Base-by-base conservation (phyloP, 2,329 filamentous ascomycete genomes). In the Nannizziopsis barbatae region DNA sequence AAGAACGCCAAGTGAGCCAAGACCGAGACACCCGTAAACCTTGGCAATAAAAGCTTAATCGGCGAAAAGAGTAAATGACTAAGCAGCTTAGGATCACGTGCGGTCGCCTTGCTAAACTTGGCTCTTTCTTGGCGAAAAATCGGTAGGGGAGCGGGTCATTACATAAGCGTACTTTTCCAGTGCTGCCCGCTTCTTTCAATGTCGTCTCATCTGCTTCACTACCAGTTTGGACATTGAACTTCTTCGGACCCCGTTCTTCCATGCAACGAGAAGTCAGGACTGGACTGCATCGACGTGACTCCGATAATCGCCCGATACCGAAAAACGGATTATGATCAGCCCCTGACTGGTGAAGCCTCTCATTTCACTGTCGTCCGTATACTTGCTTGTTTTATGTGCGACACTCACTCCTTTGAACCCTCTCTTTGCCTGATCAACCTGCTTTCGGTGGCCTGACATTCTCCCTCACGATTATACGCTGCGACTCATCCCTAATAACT, bases 11-110 rank as follows among this genome's bases (percentile, higher is more conserved):
- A 20, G 14, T 9, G 7, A 14, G 44, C 44, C 44, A 46, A 46
- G 44, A 10, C 44, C 36, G 18, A 11, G 18, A 12, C 2, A 5
- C 43, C 43, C 20, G 32, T 14, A 17, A 31, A n/a, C 20, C 45
- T 51, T 51, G 50, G 50, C 50, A 37, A 14, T 14, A 32, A 49
- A 51, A 49, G 45, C 50, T 51, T 51, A 42, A 33, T 27, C n/a
- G 35, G 15, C 17, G 15, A 27, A 36, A 42, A 9, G 33, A 7
- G 27, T 27, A 5, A 5, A 42, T 51, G 50, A 51, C 45, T 51
- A 48, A 51, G 35, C 45, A 36, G 7, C 12, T 14, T n/a, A 7
- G 12, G 10, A 17, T 42, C 45, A 48, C 45, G 45, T 48, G 45
- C 5, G 1, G 7, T 11, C 33, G n/a, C 18, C 10, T 31, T 40